Conservation (phyloP, 352 stramenopile species). For the Phytophthora multivora region DNA sequence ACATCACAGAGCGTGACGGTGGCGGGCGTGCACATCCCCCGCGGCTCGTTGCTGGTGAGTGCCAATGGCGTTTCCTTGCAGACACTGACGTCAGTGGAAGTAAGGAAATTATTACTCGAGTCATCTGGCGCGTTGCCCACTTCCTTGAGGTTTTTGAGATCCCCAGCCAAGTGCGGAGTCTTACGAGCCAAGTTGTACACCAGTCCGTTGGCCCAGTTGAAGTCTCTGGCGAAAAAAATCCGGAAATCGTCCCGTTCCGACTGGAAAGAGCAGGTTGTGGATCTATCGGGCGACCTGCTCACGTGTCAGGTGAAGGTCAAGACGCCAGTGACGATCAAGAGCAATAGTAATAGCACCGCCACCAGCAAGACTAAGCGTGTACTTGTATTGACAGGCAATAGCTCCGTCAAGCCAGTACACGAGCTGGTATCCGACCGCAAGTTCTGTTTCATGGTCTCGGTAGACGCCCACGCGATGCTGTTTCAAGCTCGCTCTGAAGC, state of each 20-base stretch:
- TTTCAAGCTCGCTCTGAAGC: slow-evolving; percentile 61
- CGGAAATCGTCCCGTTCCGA: slow-evolving; percentile 33
- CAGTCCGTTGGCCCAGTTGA: slow-evolving; percentile 62
- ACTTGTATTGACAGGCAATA: slow-evolving; percentile 49
- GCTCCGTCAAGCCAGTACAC: slow-evolving; percentile 66
- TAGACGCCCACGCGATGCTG: slow-evolving; percentile 63
- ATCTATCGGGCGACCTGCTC: slow-evolving; percentile 67
- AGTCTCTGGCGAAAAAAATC: slow-evolving; percentile 53
- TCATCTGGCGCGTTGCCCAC: slow-evolving; percentile 37
- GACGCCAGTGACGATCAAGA: slow-evolving; percentile 22
- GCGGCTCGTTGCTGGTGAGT: slow-evolving; percentile 66
- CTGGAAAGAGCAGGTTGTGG: slow-evolving; percentile 70
- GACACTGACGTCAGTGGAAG: slow-evolving; percentile 52
- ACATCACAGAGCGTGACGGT: slow-evolving; percentile 47
- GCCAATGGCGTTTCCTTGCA: slow-evolving; percentile 67
- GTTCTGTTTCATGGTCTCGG: slow-evolving; percentile 72
- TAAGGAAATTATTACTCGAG: slow-evolving; percentile 48
- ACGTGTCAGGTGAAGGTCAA: slow-evolving; percentile 45
- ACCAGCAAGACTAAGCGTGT: slow-evolving; percentile 40
- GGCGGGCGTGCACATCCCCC: slow-evolving; percentile 33
- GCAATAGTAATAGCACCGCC: slow-evolving; percentile 9
- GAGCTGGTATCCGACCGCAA: slow-evolving; percentile 64
- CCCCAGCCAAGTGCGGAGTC: slow-evolving; percentile 49
- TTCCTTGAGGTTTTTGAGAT: slow-evolving; percentile 55
- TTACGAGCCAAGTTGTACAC: slow-evolving; percentile 58